Evolutionary conservation across 2,329 filamentous ascomycete species (phyloP).

Genomic region (Escovopsis sp.): DNA sequence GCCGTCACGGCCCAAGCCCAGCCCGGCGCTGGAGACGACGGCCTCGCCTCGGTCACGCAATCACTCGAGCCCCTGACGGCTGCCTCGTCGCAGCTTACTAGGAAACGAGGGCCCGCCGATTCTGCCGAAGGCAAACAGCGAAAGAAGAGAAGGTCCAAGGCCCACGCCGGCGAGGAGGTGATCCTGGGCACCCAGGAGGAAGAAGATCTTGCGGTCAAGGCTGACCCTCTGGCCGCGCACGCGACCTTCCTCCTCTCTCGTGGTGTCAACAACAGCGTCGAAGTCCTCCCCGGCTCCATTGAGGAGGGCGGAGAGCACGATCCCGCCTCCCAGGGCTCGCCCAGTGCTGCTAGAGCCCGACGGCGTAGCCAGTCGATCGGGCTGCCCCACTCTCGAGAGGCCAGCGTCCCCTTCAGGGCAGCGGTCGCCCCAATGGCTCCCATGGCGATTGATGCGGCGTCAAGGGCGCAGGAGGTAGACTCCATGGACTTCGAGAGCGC

Average conservation of each 20-base stretch:
- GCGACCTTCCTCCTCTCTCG: slow-evolving; percentile 5
- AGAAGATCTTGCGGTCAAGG: not conserved
- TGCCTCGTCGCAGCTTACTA: slow-evolving; percentile 13
- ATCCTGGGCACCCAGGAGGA: slow-evolving; percentile 7
- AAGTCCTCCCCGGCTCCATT: slow-evolving; percentile 6
- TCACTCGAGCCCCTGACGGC: slow-evolving; percentile 8
- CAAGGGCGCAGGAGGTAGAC: slow-evolving; percentile 5
- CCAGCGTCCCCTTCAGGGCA: slow-evolving; percentile 8
- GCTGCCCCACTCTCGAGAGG: slow-evolving; percentile 12
- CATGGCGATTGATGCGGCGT: slow-evolving; percentile 3
- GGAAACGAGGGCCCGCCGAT: slow-evolving; percentile 19
- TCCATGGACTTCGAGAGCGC: slow-evolving; percentile 5
- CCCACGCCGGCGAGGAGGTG: slow-evolving; percentile 9
- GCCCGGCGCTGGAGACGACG: not conserved
- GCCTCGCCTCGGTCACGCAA: slow-evolving; percentile 4
- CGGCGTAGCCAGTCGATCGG: slow-evolving; percentile 13
- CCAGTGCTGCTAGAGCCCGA: slow-evolving; percentile 13
- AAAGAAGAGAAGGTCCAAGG: slow-evolving; percentile 18
- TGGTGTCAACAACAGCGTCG: slow-evolving; percentile 1
- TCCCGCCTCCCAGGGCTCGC: slow-evolving; percentile 12
- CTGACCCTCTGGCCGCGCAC: not conserved
- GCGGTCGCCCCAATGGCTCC: slow-evolving; percentile 8
- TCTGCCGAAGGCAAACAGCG: slow-evolving; percentile 15
- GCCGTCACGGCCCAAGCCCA: not conserved
- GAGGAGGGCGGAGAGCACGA: slow-evolving; percentile 9